Base-by-base conservation (phyloP, 176 grass and related monocot genomes). In the Oryza meyeriana region DNA sequence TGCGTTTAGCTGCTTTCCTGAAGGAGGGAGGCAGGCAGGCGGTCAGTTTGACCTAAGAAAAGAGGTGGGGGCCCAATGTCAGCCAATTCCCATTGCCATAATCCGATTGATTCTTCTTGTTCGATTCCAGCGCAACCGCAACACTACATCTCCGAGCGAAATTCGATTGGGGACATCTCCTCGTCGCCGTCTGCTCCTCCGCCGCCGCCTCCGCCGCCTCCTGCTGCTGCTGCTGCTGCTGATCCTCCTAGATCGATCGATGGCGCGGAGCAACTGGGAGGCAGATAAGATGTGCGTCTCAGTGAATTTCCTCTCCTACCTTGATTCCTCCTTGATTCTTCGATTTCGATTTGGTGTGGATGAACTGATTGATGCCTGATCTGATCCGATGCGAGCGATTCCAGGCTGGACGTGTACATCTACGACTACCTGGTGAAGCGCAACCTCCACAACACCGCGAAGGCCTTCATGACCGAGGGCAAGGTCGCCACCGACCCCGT, bases 331-430 rank as follows among this genome's bases (percentile, higher is more conserved):
- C 36, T 14, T 4, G 66, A 27, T 44, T 47, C 69, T 32, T 50
- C 47, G 17, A 66, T 44, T 68, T 57, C 12, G 12, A 2, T 33
- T 33, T 4, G 20, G 25, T 68, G 26, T 18, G 52, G 50, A 30
- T 36, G 14, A 47, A 47, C 13, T 36, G 40, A 38, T 61, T 71
- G n/a, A 20, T 72, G 64, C 24, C 9, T 20, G 22, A 24, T 30
- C n/a, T 34, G 67, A 66, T 78, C 74, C 30, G 45, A 31, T 75
- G 12, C 52, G n/a, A 17, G 17, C 20, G 50, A 17, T 28, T 64
- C 31, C 69, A 99, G 96, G 96, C 93, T 99, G 24, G 96, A 99
- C 84, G 93, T 99, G 34, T 99, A 99, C 88, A 99, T 99, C 75
- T 89, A 99, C 33, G 96, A 95, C 74, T 99, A 99, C 83, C 80